Percentiles rank a stretch among this genome's conserved stretches.
phyloP scores from a whole-genome alignment of 2,329 filamentous ascomycete genomes.

The Sporothrix curviconia region DNA sequence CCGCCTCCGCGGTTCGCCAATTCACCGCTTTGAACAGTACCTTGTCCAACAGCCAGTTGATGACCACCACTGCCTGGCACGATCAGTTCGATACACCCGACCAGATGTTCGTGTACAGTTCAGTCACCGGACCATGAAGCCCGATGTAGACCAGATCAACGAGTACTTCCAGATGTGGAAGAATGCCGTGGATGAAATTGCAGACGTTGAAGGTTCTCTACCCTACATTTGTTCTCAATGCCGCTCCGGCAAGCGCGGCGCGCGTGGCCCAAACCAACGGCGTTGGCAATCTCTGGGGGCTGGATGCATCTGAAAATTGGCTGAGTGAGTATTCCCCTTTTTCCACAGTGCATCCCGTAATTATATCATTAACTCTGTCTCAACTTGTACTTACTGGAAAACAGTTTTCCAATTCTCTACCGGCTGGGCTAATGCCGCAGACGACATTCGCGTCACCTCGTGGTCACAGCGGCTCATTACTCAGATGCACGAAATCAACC shows the following conservation, averaged over 20 bases:
- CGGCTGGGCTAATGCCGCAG: constrained; percentile 28
- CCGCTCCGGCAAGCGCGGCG: constrained; percentile 12
- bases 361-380: no score
- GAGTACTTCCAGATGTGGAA: constrained; percentile 32
- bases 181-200: constrained; percentile 26
- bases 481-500: constrained; percentile 27
- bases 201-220: constrained; percentile 31
- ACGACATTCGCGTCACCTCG: constrained; percentile 30
- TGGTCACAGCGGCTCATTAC: constrained; percentile 28
- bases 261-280: constrained; percentile 30
- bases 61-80: constrained; percentile 25
- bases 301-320: constrained; percentile 19
- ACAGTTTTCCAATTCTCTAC: constrained; percentile 11
- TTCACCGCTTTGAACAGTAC: constrained; percentile 27
- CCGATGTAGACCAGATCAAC: constrained; percentile 27
- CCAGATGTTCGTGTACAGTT: constrained; percentile 33
- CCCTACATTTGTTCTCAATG: constrained; percentile 33
- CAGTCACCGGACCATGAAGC: constrained; percentile 31
- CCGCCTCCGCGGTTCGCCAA: constrained; percentile 29
- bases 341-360: no score
- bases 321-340: no score
- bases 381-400: no score
- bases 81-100: constrained; percentile 25
- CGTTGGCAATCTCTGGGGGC: constrained; percentile 34
- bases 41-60: constrained; percentile 24